Evolutionary conservation across 2,329 filamentous ascomycete species (phyloP).

Genomic region (Chaetothyriales sp.): DNA sequence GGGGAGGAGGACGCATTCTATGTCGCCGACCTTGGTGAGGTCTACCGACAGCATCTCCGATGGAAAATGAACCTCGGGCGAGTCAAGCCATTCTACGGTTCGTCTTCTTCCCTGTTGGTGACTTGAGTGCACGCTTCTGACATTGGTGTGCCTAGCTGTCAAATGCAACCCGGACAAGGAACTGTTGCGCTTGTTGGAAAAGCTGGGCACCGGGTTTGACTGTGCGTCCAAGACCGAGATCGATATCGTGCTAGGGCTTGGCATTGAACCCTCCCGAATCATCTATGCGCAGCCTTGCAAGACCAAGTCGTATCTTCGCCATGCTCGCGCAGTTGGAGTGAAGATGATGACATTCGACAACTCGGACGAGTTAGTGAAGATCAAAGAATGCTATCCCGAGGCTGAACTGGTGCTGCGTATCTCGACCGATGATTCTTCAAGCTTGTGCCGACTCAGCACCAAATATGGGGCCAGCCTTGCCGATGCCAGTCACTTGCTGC

Average conservation of each 20-base stretch:
- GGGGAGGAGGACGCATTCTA: constrained; percentile 98
- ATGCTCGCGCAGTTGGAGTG: constrained; percentile 68
- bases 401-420: constrained; percentile 91
- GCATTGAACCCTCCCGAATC: constrained; percentile 74
- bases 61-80: constrained; percentile 91
- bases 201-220: constrained; percentile 87
- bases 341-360: constrained; percentile 99
- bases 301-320: constrained; percentile 93
- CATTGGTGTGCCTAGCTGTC: constrained; percentile 53
- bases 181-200: constrained; percentile 73
- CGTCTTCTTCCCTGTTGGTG: constrained; percentile 23
- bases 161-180: constrained; percentile 95
- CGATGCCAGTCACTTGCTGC: constrained; percentile 59
- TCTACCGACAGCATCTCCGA: constrained; percentile 95
- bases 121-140: constrained; percentile 3
- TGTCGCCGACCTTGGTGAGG: constrained; percentile 91
- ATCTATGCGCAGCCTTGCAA: constrained; percentile 99
- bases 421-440: constrained; percentile 87
- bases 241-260: constrained; percentile 71
- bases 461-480: constrained; percentile 93
- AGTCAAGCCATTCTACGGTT: constrained; percentile 92
- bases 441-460: constrained; percentile 84
- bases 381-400: constrained; percentile 75
- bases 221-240: constrained; percentile 97
- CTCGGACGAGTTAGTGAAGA: constrained; percentile 92